phyloP scores from a whole-genome alignment of 106 monocot species.

The Dendrobium chrysotoxum region DNA sequence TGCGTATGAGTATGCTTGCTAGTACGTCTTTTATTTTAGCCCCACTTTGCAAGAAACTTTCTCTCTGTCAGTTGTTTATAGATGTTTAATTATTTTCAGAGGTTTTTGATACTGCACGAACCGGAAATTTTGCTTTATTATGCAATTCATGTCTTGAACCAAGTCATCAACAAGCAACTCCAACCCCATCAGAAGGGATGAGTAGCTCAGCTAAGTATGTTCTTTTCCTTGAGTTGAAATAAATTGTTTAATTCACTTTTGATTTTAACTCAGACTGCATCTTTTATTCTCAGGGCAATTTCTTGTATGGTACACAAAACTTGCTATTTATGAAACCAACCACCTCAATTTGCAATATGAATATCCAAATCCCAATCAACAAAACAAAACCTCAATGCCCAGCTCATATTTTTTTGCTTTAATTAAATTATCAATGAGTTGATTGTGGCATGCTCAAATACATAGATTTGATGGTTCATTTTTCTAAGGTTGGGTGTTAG shows the following conservation, averaged over 20 bases:
- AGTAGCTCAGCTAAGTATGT: slow-evolving; percentile 19
- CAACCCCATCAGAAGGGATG: slow-evolving; percentile 1
- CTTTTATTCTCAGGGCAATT: not conserved
- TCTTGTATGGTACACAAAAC: not conserved
- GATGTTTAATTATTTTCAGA: slow-evolving; percentile 18
- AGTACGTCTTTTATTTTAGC: not conserved
- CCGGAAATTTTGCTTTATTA: slow-evolving; percentile 38
- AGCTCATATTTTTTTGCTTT: not conserved
- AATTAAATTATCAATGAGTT: not conserved
- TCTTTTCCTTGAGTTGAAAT: not conserved
- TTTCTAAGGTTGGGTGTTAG: not conserved
- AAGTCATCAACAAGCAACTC: slow-evolving; percentile 17
- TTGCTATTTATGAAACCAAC: not conserved
- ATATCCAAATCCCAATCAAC: not conserved
- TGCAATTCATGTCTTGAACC: slow-evolving; percentile 45
- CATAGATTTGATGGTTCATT: not conserved
- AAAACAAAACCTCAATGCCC: not conserved
- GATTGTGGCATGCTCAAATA: not conserved
- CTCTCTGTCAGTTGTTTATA: slow-evolving; percentile 7
- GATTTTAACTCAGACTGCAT: not conserved
- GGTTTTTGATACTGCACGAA: slow-evolving; percentile 21
- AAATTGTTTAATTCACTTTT: not conserved
- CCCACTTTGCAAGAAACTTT: not conserved
- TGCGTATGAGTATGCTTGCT: not conserved
- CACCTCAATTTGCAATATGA: not conserved